Evolutionary conservation across 1,284 basidiomycete genomes (phyloP).

Genomic region (Microbotryum saponariae): DNA sequence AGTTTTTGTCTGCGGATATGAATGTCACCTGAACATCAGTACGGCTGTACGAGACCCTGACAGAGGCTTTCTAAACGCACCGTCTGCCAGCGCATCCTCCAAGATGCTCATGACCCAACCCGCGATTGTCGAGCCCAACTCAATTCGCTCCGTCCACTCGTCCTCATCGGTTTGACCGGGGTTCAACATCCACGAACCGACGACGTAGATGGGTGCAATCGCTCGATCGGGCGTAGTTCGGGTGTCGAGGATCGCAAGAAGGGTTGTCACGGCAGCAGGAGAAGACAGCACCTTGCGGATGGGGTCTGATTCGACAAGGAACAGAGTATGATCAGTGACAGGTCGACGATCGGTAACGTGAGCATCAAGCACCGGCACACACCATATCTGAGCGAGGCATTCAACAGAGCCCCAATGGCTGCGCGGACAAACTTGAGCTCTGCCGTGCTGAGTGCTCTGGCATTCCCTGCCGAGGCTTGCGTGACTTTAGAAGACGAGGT

Average conservation of each 20-base stretch:
- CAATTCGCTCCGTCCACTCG: conserved; percentile 60
- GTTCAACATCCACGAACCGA: conserved; percentile 52
- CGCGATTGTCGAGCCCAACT: conserved; percentile 43
- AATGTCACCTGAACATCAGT: not conserved
- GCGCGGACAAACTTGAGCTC: conserved; percentile 63
- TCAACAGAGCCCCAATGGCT: conserved; percentile 68
- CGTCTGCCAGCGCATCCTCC: conserved; percentile 22
- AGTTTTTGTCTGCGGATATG: conserved; percentile 43
- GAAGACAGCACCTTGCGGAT: conserved; percentile 60
- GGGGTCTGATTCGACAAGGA: conserved; percentile 50
- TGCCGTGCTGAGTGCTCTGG: not conserved
- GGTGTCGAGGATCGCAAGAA: conserved; percentile 51
- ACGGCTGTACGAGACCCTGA: no score
- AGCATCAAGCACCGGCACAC: conserved; percentile 28
- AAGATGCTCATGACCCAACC: conserved; percentile 25
- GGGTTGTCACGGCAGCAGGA: conserved; percentile 56
- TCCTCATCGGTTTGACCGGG: conserved; percentile 44
- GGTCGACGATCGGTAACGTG: not conserved
- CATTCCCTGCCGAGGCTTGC: no score
- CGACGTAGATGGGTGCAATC: conserved; percentile 57
- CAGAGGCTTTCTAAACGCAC: conserved; percentile 3
- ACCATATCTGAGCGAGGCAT: conserved; percentile 71
- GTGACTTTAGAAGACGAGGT: no score
- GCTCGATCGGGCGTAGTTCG: not conserved
- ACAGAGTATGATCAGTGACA: not conserved